Evolutionary conservation across 352 stramenopile genomes (phyloP).

Genomic region (Pythium angustatum): DNA sequence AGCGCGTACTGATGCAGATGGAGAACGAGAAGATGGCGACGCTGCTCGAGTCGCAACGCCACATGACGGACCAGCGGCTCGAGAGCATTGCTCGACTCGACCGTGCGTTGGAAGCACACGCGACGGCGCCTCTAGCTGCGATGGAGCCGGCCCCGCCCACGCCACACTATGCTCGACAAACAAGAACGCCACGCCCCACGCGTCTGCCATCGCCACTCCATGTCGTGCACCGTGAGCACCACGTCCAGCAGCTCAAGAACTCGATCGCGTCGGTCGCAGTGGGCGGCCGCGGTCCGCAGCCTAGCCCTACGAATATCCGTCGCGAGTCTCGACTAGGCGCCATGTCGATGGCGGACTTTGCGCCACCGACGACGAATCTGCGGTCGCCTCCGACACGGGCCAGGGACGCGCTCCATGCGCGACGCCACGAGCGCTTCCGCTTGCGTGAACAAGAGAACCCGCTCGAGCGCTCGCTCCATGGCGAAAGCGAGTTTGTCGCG

Average conservation of each 20-base stretch:
- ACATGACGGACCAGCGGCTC: conserved; percentile 54
- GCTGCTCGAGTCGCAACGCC: conserved; percentile 60
- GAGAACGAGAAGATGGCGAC: conserved; percentile 77
- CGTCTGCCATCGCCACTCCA: conserved; percentile 20
- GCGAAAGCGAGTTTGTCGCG: conserved; percentile 73
- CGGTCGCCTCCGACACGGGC: conserved; percentile 26
- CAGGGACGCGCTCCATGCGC: conserved; percentile 42
- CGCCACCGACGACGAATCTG: conserved; percentile 29
- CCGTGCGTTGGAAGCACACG: conserved; percentile 12
- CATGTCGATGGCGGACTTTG: conserved; percentile 74
- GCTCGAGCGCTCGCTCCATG: conserved; percentile 61
- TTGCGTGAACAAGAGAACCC: conserved; percentile 32
- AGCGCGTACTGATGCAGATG: conserved; percentile 61
- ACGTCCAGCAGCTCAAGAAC: conserved; percentile 18
- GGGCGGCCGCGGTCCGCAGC: background rate
- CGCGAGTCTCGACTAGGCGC: conserved; percentile 38
- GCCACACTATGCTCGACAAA: conserved; percentile 4
- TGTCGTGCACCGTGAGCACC: conserved; percentile 19
- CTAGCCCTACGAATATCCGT: conserved; percentile 23
- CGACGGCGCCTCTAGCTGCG: background rate
- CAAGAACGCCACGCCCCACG: conserved; percentile 2
- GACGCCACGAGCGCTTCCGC: conserved; percentile 44
- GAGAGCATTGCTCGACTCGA: conserved; percentile 30
- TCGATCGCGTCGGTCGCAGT: conserved; percentile 22
- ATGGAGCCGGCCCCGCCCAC: background rate